Conservation (phyloP, 2,329 filamentous ascomycete genomes). For the Venturia carpophila region DNA sequence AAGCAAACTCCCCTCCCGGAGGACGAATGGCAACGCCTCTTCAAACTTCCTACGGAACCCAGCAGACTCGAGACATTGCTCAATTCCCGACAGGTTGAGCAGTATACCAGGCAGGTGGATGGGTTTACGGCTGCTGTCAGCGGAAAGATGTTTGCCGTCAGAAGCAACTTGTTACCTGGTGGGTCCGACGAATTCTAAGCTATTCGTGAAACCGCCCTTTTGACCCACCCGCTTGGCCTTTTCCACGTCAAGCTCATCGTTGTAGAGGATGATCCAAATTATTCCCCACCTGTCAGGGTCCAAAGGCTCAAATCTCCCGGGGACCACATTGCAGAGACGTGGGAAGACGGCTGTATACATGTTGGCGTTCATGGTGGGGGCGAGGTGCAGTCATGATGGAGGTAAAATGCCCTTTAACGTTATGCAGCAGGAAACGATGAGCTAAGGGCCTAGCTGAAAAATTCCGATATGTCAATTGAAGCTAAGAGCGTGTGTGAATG, state of each 20-base stretch:
- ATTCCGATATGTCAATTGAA: background rate
- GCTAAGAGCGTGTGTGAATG: background rate
- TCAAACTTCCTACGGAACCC: constrained; percentile 95
- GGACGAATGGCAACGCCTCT: constrained; percentile 96
- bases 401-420: background rate
- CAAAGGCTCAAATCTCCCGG: background rate
- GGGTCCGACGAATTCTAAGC: constrained; percentile 28
- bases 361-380: background rate
- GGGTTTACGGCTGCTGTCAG: constrained; percentile 87
- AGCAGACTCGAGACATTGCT: constrained; percentile 88
- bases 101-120: constrained; percentile 96
- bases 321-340: background rate
- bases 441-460: background rate
- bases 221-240: background rate
- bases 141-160: constrained; percentile 96
- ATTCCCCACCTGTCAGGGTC: background rate
- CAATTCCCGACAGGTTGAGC: constrained; percentile 92
- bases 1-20: constrained; percentile 88
- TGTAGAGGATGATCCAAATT: background rate
- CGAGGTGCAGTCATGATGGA: background rate
- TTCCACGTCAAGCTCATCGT: background rate
- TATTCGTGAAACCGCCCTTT: background rate
- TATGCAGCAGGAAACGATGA: background rate
- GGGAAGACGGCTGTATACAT: background rate
- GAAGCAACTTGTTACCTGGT: constrained; percentile 57